Base-by-base conservation (phyloP, 495 filamentous ascomycete species). In the Penicillium pulvis region DNA sequence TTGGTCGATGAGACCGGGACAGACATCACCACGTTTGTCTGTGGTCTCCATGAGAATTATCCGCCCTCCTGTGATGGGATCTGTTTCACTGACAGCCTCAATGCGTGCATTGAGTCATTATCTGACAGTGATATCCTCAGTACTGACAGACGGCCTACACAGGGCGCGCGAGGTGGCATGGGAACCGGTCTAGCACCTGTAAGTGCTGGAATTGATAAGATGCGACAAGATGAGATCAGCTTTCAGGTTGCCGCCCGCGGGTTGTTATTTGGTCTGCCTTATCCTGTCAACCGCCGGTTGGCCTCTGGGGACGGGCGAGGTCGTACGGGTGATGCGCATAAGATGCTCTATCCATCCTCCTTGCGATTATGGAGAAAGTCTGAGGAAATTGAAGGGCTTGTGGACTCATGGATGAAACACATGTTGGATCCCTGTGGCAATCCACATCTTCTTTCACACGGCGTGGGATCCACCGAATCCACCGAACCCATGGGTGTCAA, bases 11-110 rank as follows among this genome's bases (percentile, higher is more conserved):
- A 96, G 70, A 90, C 89, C 4, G 94, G 94, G 7, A 95, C 92
- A 3, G 94, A 98, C 66, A 86, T 84, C 0, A 81, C 87, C 54
- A 97, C 93, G 0, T 96, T 98, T 67, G 84, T 97, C 53, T 86
- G 89, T n/a, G 90, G 91, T 2, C 76, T 99, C 10, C 94, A 99
- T 69, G 94, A 99, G 64, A 99, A 99, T 67, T 98, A 93, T 62
- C 79, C 89, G 1, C 76, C 88, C 7, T 97, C 93, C 1, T 97
- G 93, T 66, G 83, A 88, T 55, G 81, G 84, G 11, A 73, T 69
- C n/a, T 71, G 65, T 4, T 81, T 81, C 45, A 83, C 82, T 57
- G 82, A 87, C 42, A 79, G 82, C 14, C 74, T 97, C 26, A 87
- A 93, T 63, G 83, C 76, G 24, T 97, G 93, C 63, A 86, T 95